Evolutionary conservation across 192 early-diverging fungal genomes (phyloP).

Genomic region (Backusella tuberculispora): DNA sequence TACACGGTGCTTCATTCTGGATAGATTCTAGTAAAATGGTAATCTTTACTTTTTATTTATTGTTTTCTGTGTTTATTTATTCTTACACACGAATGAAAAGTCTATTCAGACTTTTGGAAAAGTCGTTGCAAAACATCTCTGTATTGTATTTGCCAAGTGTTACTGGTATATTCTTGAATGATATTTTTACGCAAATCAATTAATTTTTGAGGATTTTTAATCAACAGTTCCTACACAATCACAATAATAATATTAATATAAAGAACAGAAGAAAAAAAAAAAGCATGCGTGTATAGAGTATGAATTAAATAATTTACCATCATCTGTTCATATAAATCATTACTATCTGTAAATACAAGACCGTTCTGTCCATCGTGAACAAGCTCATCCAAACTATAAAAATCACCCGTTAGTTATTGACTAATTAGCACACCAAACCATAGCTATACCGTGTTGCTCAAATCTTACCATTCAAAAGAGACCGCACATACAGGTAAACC

Average conservation of each 20-base stretch:
- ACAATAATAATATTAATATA: background rate
- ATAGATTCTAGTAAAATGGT: too few relatives aligned
- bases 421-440: too few relatives aligned
- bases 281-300: background rate
- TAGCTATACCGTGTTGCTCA: background rate
- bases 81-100: background rate
- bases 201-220: slow-evolving; percentile 22
- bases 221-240: slow-evolving; percentile 12
- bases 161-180: slow-evolving; percentile 19
- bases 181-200: slow-evolving; percentile 27
- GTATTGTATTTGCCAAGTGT: slow-evolving; percentile 25
- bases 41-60: background rate
- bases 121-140: slow-evolving; percentile 12
- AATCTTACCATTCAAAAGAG: slow-evolving; percentile 55
- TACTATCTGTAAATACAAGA: slow-evolving; percentile 60
- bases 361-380: slow-evolving; percentile 68
- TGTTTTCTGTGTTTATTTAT: too few relatives aligned
- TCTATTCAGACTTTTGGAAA: slow-evolving; percentile 4
- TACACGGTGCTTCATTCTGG: too few relatives aligned
- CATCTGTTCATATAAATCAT: slow-evolving; percentile 67
- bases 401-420: too few relatives aligned
- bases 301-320: slow-evolving; percentile 44
- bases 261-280: background rate
- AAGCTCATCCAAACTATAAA: slow-evolving; percentile 64
- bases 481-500: slow-evolving; percentile 87